Evolutionary conservation across 2,329 filamentous ascomycete genomes (phyloP), one percentile per base, ranked within the genome.

Genomic region (Botrytis elliptica): DNA sequence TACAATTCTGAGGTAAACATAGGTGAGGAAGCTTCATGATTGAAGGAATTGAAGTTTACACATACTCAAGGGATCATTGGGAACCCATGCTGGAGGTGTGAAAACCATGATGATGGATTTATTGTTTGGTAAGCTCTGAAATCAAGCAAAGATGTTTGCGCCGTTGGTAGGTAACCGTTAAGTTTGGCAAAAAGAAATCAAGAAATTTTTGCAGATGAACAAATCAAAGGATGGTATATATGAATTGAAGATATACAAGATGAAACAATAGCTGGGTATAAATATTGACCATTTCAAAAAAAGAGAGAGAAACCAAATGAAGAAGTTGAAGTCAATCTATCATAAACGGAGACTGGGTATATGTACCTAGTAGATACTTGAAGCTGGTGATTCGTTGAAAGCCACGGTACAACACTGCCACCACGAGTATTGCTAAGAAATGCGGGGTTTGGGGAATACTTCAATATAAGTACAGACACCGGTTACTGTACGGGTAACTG

Each of bases 1-100:
- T 55, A 3, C 42, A 33, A 16, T 29, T 38, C 60, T 33, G 25
- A 36, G 25, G 29, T 20, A 33, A 29, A 33, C 33, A 55, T 25
- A n/a, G 64, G 70, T 1, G 22, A 59, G 44, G 10, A 18, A 52
- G 33, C 14, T 55, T 55, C 25, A n/a, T 9, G 4, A 18, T 20
- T 3, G 18, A n/a, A 42, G 18, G 10, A 57, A 33, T 69, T 33
- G 38, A n/a, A 25, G 66, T 25, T 42, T 33, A 18, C 55, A 80
- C 83, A 79, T 81, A 88, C 87, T 84, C 20, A 85, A 84, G n/a
- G 89, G 87, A 40, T 92, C 85, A 78, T 85, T 82, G 8, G 89
- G 89, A 38, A 88, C 86, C 87, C 88, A 91, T 78, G 87, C 82
- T 14, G 90, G 89, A 73, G 91, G 84, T 70, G 84, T 82, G 82